Evolutionary conservation across 495 filamentous ascomycete genomes (phyloP), one percentile per base, ranked within the genome.

Genomic region (Aspergillus conjunctus): DNA sequence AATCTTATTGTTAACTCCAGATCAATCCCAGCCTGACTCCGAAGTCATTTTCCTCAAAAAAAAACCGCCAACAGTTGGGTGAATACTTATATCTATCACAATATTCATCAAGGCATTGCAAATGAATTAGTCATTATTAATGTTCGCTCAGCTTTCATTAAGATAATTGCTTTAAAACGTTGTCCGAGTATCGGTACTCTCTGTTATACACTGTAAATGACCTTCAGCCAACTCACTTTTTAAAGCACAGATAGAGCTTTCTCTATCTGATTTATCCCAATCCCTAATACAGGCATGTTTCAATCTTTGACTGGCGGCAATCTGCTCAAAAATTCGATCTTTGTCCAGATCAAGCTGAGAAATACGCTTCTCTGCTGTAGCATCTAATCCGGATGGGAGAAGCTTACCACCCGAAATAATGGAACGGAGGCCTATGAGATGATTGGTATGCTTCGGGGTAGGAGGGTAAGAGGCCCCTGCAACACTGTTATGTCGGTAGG

Each of bases 161-260:
- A 11, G 3, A 11, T 41, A 21, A 21, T 21, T 5, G 17, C 7
- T 30, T 69, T 57, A 83, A 54, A 83, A 84, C 7, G 75, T 72
- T 31, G 73, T 68, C 34, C 79, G 77, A 33, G 68, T 71, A 39
- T 75, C 76, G 39, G 73, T 61, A 54, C 73, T 74, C 60, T 87
- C 84, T 41, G 83, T 74, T 58, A 84, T 79, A 46, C 80, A 73
- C 58, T 84, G 81, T 51, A 89, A 64, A 58, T 84, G 78, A n/a
- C 80, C 73, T 66, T 88, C 87, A 2, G 86, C 85, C 52, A 88
- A 65, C 56, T 88, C 85, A 58, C 80, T 83, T 68, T 81, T 83
- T 53, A 88, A 65, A 4, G 81, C 81, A 32, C 81, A 82, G 45
- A 82, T 83, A 15, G 80, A 80, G 49, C 78, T 83, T 68, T 89